phyloP scores from a whole-genome alignment of 352 stramenopile species.

The Phytophthora macrochlamydospora region DNA sequence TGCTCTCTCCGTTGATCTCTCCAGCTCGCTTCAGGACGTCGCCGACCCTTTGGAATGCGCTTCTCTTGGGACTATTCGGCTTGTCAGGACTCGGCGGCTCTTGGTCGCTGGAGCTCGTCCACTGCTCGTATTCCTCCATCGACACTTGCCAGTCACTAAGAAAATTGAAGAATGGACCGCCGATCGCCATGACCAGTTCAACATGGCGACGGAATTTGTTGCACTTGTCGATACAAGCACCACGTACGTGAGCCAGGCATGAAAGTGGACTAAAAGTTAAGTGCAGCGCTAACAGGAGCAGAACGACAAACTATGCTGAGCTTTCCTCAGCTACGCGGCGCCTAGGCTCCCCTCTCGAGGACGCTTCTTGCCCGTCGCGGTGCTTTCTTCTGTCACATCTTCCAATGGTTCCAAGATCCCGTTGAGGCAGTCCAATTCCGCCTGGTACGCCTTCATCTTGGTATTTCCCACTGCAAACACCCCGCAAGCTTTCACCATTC shows the following conservation, averaged over 20 bases:
- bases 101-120: neutral
- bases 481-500: constrained; percentile 1
- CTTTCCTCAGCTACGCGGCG: too few species aligned
- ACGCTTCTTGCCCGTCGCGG: constrained; percentile 7
- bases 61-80: neutral
- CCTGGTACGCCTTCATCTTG: constrained; percentile 3
- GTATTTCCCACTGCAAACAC: constrained; percentile 2
- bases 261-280: neutral
- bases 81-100: neutral
- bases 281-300: too few species aligned
- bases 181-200: constrained; percentile 1
- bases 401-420: neutral
- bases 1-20: neutral
- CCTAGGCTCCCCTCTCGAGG: constrained; percentile 1
- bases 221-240: too few species aligned
- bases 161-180: neutral
- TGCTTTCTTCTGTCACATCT: neutral
- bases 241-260: too few species aligned
- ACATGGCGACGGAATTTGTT: neutral
- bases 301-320: too few species aligned
- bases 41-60: neutral
- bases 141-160: neutral
- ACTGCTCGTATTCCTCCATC: neutral
- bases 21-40: too few species aligned
- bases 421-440: constrained; percentile 1